Percentiles rank a stretch among this genome's conserved stretches.
Evolutionary conservation across 2,329 filamentous ascomycete genomes (phyloP).

Genomic region (Lachnellula cervina): DNA sequence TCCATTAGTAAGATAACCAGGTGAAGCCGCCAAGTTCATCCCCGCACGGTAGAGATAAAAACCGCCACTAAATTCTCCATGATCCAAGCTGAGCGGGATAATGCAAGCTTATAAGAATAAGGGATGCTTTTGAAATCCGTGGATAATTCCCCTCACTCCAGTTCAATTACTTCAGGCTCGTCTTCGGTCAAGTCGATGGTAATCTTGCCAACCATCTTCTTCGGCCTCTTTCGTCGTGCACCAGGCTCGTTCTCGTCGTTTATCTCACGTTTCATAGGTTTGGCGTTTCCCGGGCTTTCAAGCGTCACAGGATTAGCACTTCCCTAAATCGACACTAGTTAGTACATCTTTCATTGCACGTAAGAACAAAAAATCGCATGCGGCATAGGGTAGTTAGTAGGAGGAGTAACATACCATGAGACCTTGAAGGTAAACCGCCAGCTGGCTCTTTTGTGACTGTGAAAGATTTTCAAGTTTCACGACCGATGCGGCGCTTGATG

Average conservation of each 20-base stretch:
- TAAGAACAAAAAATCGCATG: no score
- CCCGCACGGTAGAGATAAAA: no score
- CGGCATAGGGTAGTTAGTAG: not conserved
- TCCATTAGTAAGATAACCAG: no score
- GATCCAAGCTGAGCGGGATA: not conserved
- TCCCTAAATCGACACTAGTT: not conserved
- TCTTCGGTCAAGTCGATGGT: conserved; percentile 15
- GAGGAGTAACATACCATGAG: not conserved
- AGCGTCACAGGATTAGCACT: not conserved
- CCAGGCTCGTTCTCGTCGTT: not conserved
- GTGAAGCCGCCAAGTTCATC: no score
- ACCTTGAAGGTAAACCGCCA: not conserved
- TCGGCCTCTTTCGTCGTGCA: not conserved
- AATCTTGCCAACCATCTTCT: conserved; percentile 7
- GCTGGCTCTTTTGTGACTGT: not conserved
- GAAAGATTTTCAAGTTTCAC: not conserved
- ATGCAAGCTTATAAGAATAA: not conserved
- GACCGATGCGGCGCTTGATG: not conserved
- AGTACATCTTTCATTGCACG: no score
- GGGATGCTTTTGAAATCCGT: not conserved
- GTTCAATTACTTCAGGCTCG: not conserved
- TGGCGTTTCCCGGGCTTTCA: not conserved
- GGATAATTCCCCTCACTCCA: not conserved
- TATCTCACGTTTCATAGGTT: conserved; percentile 6
- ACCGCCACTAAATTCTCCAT: no score